These are phyloP conservation scores for Fusarium sororula DNA, from an alignment of 2,329 filamentous ascomycete species.

Conservation along the genomic window DNA sequence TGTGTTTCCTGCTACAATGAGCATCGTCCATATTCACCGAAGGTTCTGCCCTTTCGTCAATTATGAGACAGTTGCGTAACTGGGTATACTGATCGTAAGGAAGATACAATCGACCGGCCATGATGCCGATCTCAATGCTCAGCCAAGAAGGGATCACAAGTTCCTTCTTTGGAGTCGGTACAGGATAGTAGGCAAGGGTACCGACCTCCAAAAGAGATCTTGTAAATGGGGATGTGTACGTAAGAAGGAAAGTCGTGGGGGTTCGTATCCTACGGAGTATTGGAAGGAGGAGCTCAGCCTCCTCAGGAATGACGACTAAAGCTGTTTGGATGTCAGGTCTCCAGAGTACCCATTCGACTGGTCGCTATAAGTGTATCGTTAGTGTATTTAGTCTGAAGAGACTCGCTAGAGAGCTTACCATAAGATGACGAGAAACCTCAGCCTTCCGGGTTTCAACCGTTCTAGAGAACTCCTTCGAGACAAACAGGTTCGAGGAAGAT, in stretches of 20 bases:
- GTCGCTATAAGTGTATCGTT: not conserved
- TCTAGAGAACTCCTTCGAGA: not conserved
- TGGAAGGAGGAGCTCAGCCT: constrained; percentile 1
- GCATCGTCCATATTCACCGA: rapidly evolving
- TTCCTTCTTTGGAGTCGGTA: not conserved
- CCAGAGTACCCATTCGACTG: constrained; percentile 1
- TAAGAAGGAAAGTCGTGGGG: not conserved
- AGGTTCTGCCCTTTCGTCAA: too few relatives aligned
- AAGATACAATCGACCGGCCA: not conserved
- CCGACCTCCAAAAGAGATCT: not conserved
- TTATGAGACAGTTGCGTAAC: not conserved
- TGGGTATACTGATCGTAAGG: not conserved
- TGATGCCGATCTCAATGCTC: not conserved
- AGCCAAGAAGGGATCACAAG: not conserved
- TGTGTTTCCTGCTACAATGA: not conserved
- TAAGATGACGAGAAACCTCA: not conserved
- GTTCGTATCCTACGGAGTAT: not conserved
- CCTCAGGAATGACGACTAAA: not conserved
- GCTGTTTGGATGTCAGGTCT: not conserved
- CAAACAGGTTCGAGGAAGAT: not conserved
- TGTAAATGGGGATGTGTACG: not conserved
- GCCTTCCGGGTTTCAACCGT: not conserved
- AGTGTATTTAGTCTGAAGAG: not conserved
- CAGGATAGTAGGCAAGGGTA: not conserved
- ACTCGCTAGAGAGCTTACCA: not conserved